A percentile compares a stretch with the other conserved stretches of the same genome.
These are phyloP conservation scores for Kwoniella sp. DNA, from an alignment of 768 basidiomycete species.

Conservation along the genomic window DNA sequence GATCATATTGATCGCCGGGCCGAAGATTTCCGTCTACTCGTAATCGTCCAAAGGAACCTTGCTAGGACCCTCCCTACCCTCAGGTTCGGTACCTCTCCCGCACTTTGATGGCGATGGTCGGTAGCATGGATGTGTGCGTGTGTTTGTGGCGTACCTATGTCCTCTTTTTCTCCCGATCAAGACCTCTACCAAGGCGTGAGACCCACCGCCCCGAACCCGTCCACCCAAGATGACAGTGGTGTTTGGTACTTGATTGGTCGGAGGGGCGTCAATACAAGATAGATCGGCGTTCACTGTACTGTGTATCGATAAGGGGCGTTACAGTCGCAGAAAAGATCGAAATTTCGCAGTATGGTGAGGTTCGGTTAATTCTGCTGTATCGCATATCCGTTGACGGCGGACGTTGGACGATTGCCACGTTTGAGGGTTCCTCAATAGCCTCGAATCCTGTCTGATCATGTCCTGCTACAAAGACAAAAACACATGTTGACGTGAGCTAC, in stretches of 20 bases:
- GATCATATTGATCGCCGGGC: constrained; percentile 1
- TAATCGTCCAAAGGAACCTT: background rate
- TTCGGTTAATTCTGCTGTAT: background rate
- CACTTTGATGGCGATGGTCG: background rate
- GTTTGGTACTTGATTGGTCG: too few relatives aligned
- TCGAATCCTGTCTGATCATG: background rate
- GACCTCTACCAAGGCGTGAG: background rate
- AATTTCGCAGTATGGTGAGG: too few relatives aligned
- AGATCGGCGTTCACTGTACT: too few relatives aligned
- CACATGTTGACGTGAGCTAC: constrained; percentile 3
- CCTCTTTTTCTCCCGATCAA: background rate
- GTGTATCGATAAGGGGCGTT: too few relatives aligned
- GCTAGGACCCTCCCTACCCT: too few relatives aligned
- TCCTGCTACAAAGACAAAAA: background rate
- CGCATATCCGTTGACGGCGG: background rate
- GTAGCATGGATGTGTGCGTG: background rate
- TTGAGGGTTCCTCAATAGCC: background rate
- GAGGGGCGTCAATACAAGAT: too few relatives aligned
- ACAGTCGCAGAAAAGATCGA: too few relatives aligned
- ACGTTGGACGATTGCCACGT: background rate
- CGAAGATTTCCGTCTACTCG: background rate
- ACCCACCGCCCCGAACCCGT: too few relatives aligned
- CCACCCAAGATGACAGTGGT: too few relatives aligned
- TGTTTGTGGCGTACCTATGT: background rate
- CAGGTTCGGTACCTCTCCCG: background rate